Percentiles rank a stretch among this genome's conserved stretches.
Evolutionary conservation across 768 basidiomycete genomes (phyloP).

Genomic region (Boletus sensibilis): DNA sequence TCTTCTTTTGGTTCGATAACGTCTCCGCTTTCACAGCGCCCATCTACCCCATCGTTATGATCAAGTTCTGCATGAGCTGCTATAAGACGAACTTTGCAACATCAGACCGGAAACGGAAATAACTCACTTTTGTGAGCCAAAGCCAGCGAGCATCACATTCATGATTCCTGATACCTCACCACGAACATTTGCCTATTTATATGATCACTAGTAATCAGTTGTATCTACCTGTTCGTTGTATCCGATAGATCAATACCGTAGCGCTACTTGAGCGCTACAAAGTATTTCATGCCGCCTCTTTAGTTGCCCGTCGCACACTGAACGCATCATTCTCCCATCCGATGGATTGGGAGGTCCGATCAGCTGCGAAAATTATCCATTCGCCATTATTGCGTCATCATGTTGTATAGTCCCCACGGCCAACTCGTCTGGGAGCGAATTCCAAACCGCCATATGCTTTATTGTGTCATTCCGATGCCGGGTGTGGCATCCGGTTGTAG

Average conservation of each 20-base stretch:
- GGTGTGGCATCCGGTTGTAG: not conserved
- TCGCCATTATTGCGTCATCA: not conserved
- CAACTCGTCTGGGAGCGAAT: not conserved
- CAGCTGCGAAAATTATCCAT: not conserved
- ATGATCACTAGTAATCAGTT: conserved; percentile 6
- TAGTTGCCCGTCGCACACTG: not conserved
- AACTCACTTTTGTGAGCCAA: not conserved
- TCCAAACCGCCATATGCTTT: not conserved
- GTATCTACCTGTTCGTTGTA: conserved; percentile 19
- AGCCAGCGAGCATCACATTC: conserved; percentile 1
- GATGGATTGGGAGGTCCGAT: not conserved
- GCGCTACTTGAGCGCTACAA: too few relatives aligned
- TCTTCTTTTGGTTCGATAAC: not conserved
- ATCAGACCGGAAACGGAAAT: not conserved
- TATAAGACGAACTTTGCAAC: conserved; percentile 35
- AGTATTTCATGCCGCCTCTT: not conserved
- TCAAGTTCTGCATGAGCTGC: conserved; percentile 64
- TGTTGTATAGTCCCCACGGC: not conserved
- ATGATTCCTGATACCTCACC: conserved; percentile 15
- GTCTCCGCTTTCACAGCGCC: conserved; percentile 41
- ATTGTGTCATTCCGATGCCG: not conserved
- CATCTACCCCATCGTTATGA: conserved; percentile 85
- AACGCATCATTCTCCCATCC: not conserved
- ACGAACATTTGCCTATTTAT: not conserved
- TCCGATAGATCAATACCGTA: conserved; percentile 10